A percentile compares a stretch with the other conserved stretches of the same genome.
phyloP scores from a whole-genome alignment of 1,139 yeast species.

The Meyerozyma carpophila region DNA sequence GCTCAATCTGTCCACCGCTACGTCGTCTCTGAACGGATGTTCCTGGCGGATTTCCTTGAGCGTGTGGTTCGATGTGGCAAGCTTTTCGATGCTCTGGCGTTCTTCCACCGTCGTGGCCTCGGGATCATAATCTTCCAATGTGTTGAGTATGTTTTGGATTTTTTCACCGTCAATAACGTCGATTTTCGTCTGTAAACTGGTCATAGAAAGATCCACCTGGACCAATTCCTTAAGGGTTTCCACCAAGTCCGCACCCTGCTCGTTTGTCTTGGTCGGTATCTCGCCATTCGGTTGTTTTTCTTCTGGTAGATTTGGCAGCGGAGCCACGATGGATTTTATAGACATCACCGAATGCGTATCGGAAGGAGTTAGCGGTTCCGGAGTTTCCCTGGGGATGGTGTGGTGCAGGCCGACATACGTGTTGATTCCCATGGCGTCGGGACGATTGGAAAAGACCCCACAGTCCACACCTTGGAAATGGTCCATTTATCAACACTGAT shows the following conservation, averaged over 20 bases:
- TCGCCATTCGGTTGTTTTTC: not conserved
- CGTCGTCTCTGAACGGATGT: slow-evolving; percentile 5
- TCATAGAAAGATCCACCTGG: not conserved
- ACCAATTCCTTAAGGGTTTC: not conserved
- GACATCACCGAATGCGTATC: not conserved
- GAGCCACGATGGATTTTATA: not conserved
- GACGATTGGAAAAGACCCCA: not conserved
- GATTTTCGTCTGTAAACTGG: not conserved
- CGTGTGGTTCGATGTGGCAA: slow-evolving; percentile 5
- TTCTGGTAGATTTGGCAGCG: not conserved
- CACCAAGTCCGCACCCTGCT: not conserved
- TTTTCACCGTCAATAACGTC: not conserved
- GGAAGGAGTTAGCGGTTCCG: not conserved
- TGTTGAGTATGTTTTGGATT: not conserved
- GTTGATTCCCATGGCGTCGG: not conserved
- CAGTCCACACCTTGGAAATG: not conserved
- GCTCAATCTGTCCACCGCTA: not conserved
- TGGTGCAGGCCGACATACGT: not conserved
- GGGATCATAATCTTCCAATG: not conserved
- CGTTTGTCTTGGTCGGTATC: not conserved
- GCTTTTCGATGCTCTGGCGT: not conserved
- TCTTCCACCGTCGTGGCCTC: not conserved
- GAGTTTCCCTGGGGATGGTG: not conserved
- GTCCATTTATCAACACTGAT: not conserved
- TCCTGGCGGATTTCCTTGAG: slow-evolving; percentile 5